phyloP scores from a whole-genome alignment of 2,329 filamentous ascomycete genomes.

The Didymella keratinophila region DNA sequence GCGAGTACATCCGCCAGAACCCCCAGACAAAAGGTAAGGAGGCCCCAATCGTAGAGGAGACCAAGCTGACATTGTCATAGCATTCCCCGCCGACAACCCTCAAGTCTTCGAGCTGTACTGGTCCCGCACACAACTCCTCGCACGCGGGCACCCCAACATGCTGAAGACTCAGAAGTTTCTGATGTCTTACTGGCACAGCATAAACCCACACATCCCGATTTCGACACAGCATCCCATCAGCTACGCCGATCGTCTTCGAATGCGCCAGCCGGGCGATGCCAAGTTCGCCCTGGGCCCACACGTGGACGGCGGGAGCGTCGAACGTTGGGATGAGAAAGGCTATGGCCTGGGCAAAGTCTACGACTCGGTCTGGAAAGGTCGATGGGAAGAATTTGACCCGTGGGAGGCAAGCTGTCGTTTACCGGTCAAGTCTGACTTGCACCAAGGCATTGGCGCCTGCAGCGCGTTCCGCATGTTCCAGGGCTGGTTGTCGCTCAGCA shows the following conservation, averaged over 20 bases:
- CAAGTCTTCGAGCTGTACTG: conserved; percentile 63
- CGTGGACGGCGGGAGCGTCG: conserved; percentile 60
- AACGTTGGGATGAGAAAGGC: conserved; percentile 65
- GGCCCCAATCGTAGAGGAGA: too few relatives aligned
- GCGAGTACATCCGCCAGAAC: conserved; percentile 56
- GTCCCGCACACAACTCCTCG: conserved; percentile 57
- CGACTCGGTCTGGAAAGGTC: conserved; percentile 72
- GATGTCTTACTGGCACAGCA: conserved; percentile 59
- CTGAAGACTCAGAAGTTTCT: conserved; percentile 58
- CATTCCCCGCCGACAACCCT: conserved; percentile 58
- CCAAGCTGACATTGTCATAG: conserved; percentile 36
- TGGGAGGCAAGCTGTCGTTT: conserved; percentile 79
- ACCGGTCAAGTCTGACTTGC: conserved; percentile 74
- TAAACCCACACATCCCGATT: conserved; percentile 53
- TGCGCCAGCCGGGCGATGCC: conserved; percentile 64
- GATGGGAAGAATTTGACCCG: conserved; percentile 83
- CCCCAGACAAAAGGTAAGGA: conserved; percentile 52
- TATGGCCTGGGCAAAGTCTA: conserved; percentile 73
- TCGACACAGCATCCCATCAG: conserved; percentile 57
- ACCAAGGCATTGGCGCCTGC: conserved; percentile 82
- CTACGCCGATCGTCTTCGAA: conserved; percentile 60
- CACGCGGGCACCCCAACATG: conserved; percentile 57
- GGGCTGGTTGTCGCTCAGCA: conserved; percentile 84
- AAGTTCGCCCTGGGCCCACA: conserved; percentile 65
- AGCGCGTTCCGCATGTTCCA: conserved; percentile 89